Base-by-base conservation (phyloP, 805 yeast species). In the Debaryomyces castellii region DNA sequence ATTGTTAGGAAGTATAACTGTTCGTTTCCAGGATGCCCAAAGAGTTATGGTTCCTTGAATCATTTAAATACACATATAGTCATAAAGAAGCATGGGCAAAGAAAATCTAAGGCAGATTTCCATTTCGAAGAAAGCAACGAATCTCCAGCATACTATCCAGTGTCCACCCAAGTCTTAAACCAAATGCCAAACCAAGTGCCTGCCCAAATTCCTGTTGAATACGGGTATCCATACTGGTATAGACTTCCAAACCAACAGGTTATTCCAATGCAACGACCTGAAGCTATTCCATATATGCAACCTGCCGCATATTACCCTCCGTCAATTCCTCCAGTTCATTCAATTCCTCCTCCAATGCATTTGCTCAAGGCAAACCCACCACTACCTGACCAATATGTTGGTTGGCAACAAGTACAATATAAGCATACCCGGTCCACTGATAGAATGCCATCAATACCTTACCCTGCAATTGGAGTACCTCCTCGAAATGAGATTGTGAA, bases 1-100 rank as follows among this genome's bases (percentile, higher is more conserved):
- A 68, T 67, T 37, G 56, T 64, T 8, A 49, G 72, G 17, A 63
- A 64, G 44, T 68, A 64, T 51, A 57, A 49, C 40, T 71, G 76
- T 47, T 51, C 64, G 25, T 65, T 44, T 42, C 66, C 70, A 9
- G 74, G 73, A 1, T 71, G 76, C 51, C 53, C 63, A 43, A 71
- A 71, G 51, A 66, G 73, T 48, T 71, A 71, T 51, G 76, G 76
- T 0, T 63, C 69, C 39, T 57, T 71, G 41, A 71, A 71, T 53
- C 76, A 71, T 53, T 53, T 71, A 41, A 71, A 71, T 52, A 71
- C 76, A 10, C 76, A 71, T 52, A 71, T 71, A 4, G 75, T 71
- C 23, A 69, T 75, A 49, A 71, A 71, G 48, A 71, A 68, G 39
- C 76, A 71, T 49, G 76, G 76, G n/a, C 67, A 60, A 41, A 55